Conservation (phyloP, 768 basidiomycete species). For the Hortiboletus flavorubellus region DNA sequence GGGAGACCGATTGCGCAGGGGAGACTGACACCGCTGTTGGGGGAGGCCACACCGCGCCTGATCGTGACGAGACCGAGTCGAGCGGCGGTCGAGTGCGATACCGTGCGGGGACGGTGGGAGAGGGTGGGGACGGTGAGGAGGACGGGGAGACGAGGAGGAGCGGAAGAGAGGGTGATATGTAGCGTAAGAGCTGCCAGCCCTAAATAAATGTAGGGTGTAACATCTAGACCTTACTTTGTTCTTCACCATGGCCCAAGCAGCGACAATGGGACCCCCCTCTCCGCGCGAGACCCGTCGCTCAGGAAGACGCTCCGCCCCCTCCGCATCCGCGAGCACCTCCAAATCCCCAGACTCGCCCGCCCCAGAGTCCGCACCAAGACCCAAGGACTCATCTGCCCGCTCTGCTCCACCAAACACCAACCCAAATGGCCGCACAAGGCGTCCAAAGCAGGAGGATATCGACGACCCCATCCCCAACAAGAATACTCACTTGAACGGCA, state of each 20-base stretch:
- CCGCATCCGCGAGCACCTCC: constrained; percentile 61
- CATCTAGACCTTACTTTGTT: constrained; percentile 8
- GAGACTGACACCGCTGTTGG: too few species aligned
- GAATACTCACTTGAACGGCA: constrained; percentile 36
- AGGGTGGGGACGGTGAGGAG: not conserved
- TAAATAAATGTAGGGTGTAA: constrained; percentile 31
- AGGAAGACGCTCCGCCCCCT: constrained; percentile 67
- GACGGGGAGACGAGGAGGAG: constrained; percentile 1
- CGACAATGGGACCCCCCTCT: constrained; percentile 72
- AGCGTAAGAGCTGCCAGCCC: constrained; percentile 31
- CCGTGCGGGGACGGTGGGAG: not conserved
- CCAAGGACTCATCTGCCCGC: constrained; percentile 38
- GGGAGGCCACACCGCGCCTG: too few species aligned
- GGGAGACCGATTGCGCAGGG: too few species aligned
- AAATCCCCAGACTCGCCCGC: constrained; percentile 72
- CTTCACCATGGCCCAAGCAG: constrained; percentile 56
- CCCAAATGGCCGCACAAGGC: constrained; percentile 48
- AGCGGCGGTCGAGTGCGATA: not conserved
- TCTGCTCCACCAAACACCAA: constrained; percentile 38
- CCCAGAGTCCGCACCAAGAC: constrained; percentile 45
- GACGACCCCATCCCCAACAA: constrained; percentile 56
- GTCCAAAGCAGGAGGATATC: constrained; percentile 69
- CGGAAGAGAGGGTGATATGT: constrained; percentile 3
- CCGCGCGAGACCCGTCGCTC: constrained; percentile 77
- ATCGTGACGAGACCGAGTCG: too few species aligned